Base-by-base conservation (phyloP, 441 rosid species). In the Viola pubescens region DNA sequence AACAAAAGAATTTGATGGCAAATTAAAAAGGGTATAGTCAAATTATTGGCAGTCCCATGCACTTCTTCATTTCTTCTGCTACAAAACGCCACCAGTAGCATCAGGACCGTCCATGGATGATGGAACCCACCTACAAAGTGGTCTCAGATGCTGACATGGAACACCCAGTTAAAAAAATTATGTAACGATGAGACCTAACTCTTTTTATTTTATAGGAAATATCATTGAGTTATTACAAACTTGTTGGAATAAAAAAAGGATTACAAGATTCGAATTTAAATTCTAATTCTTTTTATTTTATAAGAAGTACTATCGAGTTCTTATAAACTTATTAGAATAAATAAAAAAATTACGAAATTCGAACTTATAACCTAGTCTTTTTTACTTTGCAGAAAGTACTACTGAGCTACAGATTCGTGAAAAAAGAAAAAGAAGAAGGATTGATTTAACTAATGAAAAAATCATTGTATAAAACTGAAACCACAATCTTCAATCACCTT, bases 401-500 rank as follows among this genome's bases (percentile, higher is more conserved):
- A 26, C 34, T 26, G 34, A 26, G 2, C 34, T 26, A 26, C 2
- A 1, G 2, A 2, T 2, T 26, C 34, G 2, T 26, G 34, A 47
- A 37, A 42, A 6, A 34, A 3, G 0, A 8, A 13, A 9, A 38
- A 3, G 0, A 8, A 13, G 6, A 38, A 46, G 34, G 5, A 7
- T 5, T n/a, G 62, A 26, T 26, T 26, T 39, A 44, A 13, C 8
- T 7, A 9, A 19, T 56, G 19, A 39, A 16, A 37, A 44, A 63
- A 52, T 56, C 16, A 54, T 11, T 60, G 34, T 56, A 46, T 41
- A 64, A 37, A 62, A 55, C 40, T 57, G 45, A 42, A 64, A 13
- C 54, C 63, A 60, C 47, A 56, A 58, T 73, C 76, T 64, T 55
- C 73, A 39, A 62, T 63, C 74, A 50, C 52, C 66, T 54, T 66